Conservation (phyloP, 2,329 filamentous ascomycete genomes). For the Lachnellula willkommii region DNA sequence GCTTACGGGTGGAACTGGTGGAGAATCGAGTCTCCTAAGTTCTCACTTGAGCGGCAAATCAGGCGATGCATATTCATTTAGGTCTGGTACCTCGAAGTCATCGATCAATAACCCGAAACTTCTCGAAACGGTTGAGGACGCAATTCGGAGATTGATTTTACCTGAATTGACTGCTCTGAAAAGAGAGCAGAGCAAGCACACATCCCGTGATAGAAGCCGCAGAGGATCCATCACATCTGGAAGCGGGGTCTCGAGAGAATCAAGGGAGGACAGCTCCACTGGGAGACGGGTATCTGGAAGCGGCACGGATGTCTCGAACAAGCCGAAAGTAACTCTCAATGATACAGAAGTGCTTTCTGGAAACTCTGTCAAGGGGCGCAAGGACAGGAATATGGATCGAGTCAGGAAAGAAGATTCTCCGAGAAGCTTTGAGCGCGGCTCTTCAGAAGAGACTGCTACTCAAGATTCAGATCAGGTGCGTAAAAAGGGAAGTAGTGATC, state of each 20-base stretch:
- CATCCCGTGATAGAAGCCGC: conserved; percentile 58
- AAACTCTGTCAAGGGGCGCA: conserved; percentile 45
- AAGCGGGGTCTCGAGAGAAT: conserved; percentile 52
- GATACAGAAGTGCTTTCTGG: conserved; percentile 53
- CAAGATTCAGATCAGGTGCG: conserved; percentile 46
- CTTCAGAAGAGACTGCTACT: conserved; percentile 41
- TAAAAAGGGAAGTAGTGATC: conserved; percentile 26
- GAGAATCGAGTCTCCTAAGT: conserved; percentile 58
- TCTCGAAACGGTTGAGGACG: conserved; percentile 68
- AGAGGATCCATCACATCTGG: conserved; percentile 54
- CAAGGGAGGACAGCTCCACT: conserved; percentile 28
- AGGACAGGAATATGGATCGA: conserved; percentile 45
- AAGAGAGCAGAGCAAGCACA: conserved; percentile 76
- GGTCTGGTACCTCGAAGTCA: conserved; percentile 51
- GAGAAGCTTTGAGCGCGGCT: conserved; percentile 35
- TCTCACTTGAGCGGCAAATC: conserved; percentile 50
- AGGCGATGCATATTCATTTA: conserved; percentile 52
- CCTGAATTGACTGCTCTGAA: conserved; percentile 90
- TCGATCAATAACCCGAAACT: conserved; percentile 69
- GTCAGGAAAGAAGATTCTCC: conserved; percentile 24
- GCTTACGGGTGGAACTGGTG: conserved; percentile 36
- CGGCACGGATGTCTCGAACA: conserved; percentile 36
- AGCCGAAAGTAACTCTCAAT: conserved; percentile 56
- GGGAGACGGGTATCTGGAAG: conserved; percentile 35
- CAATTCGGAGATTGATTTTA: conserved; percentile 67